Conservation (phyloP, 1,284 basidiomycete genomes). For the Sutorius eximius region DNA sequence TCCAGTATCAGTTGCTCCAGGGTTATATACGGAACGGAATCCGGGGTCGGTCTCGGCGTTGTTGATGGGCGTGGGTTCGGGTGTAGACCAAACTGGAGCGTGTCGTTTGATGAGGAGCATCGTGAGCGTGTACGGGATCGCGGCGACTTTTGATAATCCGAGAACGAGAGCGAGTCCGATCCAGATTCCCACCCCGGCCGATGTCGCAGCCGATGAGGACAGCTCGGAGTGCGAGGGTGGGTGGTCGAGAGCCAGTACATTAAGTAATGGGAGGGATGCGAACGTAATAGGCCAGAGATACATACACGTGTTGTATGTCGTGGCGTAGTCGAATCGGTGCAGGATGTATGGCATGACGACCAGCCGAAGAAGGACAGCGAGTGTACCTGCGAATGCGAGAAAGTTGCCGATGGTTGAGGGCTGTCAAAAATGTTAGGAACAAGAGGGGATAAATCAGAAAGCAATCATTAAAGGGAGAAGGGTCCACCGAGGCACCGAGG, state of each 20-base stretch:
- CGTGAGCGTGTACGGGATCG: conserved; percentile 11
- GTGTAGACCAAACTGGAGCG: neutral
- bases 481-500: neutral
- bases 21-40: neutral
- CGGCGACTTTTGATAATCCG: conserved; percentile 8
- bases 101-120: conserved; percentile 17
- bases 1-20: neutral
- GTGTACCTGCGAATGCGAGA: conserved; percentile 3
- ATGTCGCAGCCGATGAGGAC: neutral
- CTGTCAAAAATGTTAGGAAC: neutral
- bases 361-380: conserved; percentile 13
- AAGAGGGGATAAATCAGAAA: neutral
- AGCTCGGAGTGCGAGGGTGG: neutral
- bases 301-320: conserved; percentile 14
- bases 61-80: neutral
- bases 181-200: conserved; percentile 1
- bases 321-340: conserved; percentile 15
- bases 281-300: conserved; percentile 16
- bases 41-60: neutral
- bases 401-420: conserved; percentile 14
- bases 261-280: conserved; percentile 14
- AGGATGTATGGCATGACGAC: conserved; percentile 15
- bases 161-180: conserved; percentile 11
- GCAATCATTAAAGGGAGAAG: neutral
- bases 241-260: conserved; percentile 1